A percentile compares a stretch with the other conserved stretches of the same genome.
Evolutionary conservation across 2,329 filamentous ascomycete genomes (phyloP).

Genomic region (Fragosphaeria purpurea): DNA sequence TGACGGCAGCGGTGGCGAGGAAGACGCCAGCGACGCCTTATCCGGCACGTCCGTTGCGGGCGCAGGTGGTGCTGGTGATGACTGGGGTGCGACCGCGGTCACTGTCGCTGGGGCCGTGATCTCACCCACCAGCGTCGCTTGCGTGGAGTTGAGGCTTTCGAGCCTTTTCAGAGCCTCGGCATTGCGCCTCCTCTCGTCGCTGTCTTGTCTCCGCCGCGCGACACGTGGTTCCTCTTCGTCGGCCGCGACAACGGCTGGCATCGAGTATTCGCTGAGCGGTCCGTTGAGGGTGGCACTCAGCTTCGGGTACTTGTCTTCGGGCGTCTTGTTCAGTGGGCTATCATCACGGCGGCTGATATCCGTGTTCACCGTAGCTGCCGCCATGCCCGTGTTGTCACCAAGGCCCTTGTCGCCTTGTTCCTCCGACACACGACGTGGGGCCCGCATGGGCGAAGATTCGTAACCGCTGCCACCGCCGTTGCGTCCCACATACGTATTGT

Average conservation of each 20-base stretch:
- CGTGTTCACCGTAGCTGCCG: neutral
- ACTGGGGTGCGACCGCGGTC: neutral
- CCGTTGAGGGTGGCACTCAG: slow-evolving; percentile 50
- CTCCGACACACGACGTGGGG: slow-evolving; percentile 53
- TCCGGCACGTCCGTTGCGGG: neutral
- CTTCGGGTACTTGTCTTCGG: slow-evolving; percentile 52
- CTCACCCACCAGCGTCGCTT: slow-evolving; percentile 4
- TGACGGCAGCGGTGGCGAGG: neutral
- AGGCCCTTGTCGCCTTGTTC: slow-evolving; percentile 30
- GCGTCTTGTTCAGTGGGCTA: slow-evolving; percentile 44
- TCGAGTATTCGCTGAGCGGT: slow-evolving; percentile 37
- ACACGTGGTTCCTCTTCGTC: slow-evolving; percentile 18
- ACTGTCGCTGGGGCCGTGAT: neutral
- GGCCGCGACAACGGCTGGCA: slow-evolving; percentile 21
- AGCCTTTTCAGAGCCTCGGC: slow-evolving; percentile 9
- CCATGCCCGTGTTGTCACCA: slow-evolving; percentile 1
- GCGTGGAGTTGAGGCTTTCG: slow-evolving; percentile 8
- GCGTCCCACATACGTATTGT: neutral
- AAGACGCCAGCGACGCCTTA: neutral
- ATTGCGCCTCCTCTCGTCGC: neutral
- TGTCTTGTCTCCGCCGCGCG: neutral
- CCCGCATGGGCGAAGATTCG: slow-evolving; percentile 54
- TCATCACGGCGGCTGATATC: slow-evolving; percentile 19
- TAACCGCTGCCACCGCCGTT: slow-evolving; percentile 20
- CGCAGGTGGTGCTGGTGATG: neutral